phyloP scores from a whole-genome alignment of 805 yeast genomes.

The Hanseniaspora meyeri region DNA sequence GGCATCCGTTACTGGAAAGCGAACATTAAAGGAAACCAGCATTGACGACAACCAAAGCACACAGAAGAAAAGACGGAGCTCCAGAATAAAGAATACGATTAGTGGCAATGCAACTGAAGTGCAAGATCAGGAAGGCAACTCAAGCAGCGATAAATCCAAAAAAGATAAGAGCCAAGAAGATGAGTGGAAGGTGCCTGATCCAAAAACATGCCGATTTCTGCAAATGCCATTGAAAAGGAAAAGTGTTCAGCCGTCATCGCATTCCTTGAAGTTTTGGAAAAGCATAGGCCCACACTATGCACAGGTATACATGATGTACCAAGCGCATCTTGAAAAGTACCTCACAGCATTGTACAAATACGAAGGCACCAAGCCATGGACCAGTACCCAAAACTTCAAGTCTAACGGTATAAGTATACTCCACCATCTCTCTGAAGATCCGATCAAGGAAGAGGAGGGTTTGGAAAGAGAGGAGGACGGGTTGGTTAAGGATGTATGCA shows the following conservation, averaged over 20 bases:
- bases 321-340: neutral
- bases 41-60: neutral
- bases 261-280: constrained; percentile 4
- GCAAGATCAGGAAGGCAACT: neutral
- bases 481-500: neutral
- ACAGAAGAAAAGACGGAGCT: neutral
- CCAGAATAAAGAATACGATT: neutral
- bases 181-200: constrained; percentile 9
- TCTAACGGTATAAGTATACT: constrained; percentile 8
- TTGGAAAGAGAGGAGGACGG: neutral
- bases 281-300: neutral
- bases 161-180: neutral
- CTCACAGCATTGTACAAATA: neutral
- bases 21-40: neutral
- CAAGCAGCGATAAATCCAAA: neutral
- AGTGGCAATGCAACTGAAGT: neutral
- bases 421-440: neutral
- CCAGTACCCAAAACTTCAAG: neutral
- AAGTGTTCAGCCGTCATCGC: neutral
- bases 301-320: neutral
- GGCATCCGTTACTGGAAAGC: neutral
- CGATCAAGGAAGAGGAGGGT: neutral
- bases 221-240: constrained; percentile 1
- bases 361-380: constrained; percentile 11
- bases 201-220: neutral